Evolutionary conservation across 73 alveolate genomes (phyloP).

Genomic region (Symbiodinium pilosum): DNA sequence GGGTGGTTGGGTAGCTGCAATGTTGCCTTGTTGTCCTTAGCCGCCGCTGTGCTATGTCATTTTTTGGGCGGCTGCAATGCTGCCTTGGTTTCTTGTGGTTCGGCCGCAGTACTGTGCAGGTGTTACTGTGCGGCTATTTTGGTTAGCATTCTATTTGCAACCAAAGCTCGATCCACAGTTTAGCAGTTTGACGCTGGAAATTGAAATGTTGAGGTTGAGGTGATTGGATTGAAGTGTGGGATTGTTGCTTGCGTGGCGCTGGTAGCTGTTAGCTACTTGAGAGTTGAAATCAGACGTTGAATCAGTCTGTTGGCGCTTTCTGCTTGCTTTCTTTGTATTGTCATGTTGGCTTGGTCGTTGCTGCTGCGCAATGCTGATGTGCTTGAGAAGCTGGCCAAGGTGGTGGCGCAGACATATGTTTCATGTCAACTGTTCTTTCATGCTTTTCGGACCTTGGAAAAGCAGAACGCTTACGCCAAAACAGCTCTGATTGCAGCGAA

Average conservation of each 20-base stretch:
- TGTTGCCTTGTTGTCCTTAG: neutral
- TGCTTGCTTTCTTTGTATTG: neutral
- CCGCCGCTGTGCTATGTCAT: too few relatives aligned
- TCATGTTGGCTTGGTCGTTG: neutral
- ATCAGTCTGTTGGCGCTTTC: neutral
- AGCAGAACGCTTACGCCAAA: neutral
- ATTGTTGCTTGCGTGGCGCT: neutral
- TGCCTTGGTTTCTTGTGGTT: neutral
- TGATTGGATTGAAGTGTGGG: neutral
- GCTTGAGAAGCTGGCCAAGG: neutral
- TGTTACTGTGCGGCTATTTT: neutral
- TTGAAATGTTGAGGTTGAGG: neutral
- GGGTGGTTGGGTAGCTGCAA: neutral
- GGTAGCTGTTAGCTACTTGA: neutral
- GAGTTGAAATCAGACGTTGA: neutral
- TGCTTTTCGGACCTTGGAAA: neutral
- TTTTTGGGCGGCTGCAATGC: neutral
- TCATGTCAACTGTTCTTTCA: neutral
- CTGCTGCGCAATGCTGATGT: neutral
- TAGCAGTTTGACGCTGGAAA: too few relatives aligned
- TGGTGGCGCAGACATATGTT: neutral
- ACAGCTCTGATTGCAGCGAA: neutral
- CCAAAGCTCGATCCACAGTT: too few relatives aligned
- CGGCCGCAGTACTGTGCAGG: neutral
- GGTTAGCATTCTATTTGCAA: neutral